Base-by-base conservation (phyloP, 2,329 filamentous ascomycete genomes). In the Microcyclospora tardicrescens region DNA sequence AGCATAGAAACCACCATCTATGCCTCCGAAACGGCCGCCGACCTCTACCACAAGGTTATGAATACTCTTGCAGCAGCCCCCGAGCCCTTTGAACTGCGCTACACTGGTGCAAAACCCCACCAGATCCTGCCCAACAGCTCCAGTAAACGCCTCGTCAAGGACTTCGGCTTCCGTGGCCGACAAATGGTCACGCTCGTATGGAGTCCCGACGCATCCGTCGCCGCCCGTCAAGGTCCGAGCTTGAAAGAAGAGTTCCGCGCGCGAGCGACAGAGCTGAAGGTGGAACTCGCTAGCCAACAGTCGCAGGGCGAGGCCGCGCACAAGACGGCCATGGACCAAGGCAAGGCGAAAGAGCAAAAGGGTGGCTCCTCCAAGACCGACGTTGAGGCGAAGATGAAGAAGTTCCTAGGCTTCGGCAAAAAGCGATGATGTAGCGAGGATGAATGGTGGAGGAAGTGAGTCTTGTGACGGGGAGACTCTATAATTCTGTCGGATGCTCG, bases 181-280 rank as follows among this genome's bases (percentile, higher is more conserved):
- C 78, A 87, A 27, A 65, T 93, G 8, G 65, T 95, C 33, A 89
- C 80, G 43, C 72, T 93, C 43, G 62, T 77, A 1, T 93, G 85
- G 83, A 74, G 77, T 14, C 72, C 79, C 34, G 67, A 60, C 29
- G 81, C 78, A 1, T 67, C 72, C n/a, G 52, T 63, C 1, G 63
- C 69, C 10, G 71, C 69, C 4, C 67, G 78, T 42, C 69, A 69
- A 24, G 63, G 61, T 16, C 64, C 72, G 12, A 75, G 82, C 37
- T 60, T 91, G 40, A 79, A 74, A 44, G 58, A 64, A 32, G 71
- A 75, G 45, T 64, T 59, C 47, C 71, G 74, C 19, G 67, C 69
- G 37, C 68, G 74, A 52, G 84, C 84, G 1, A 72, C 72, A 55
- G 72, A 78, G 42, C 65, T 91, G 42, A 75, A 75, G 50, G 69